Conservation (phyloP, 495 filamentous ascomycete genomes). For the Aspergillus mulundensis region DNA sequence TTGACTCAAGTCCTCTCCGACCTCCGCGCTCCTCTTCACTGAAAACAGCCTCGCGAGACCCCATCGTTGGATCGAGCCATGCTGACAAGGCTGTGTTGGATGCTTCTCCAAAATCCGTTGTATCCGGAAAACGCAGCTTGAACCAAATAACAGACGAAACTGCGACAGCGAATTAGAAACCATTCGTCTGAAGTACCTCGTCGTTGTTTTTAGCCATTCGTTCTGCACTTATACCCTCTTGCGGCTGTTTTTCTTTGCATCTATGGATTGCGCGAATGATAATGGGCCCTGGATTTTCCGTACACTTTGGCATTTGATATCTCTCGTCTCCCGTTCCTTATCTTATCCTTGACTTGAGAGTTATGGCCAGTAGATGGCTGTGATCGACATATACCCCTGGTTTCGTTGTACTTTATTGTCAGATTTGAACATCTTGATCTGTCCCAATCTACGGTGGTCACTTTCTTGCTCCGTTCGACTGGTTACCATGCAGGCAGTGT, state of each 20-base stretch:
- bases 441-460: neutral
- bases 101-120: constrained; percentile 12
- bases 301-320: neutral
- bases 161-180: constrained; percentile 5
- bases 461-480: neutral
- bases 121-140: constrained; percentile 6
- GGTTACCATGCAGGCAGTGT: neutral
- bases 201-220: constrained; percentile 20
- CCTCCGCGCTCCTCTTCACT: constrained; percentile 41
- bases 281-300: constrained; percentile 4
- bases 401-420: constrained; percentile 17
- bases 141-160: neutral
- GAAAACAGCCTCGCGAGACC: constrained; percentile 17
- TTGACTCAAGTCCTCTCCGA: constrained; percentile 29
- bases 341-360: constrained; percentile 5
- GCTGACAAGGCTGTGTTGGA: neutral
- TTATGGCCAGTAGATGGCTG: neutral
- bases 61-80: constrained; percentile 10
- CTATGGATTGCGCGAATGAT: constrained; percentile 17
- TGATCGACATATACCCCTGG: constrained; percentile 9
- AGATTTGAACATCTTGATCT: neutral
- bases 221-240: constrained; percentile 29
- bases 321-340: constrained; percentile 1
- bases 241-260: constrained; percentile 23
- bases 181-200: constrained; percentile 4